Evolutionary conservation across 176 grass and related monocot genomes (phyloP), one percentile per base, ranked within the genome.

Genomic region (Oryza australiensis): DNA sequence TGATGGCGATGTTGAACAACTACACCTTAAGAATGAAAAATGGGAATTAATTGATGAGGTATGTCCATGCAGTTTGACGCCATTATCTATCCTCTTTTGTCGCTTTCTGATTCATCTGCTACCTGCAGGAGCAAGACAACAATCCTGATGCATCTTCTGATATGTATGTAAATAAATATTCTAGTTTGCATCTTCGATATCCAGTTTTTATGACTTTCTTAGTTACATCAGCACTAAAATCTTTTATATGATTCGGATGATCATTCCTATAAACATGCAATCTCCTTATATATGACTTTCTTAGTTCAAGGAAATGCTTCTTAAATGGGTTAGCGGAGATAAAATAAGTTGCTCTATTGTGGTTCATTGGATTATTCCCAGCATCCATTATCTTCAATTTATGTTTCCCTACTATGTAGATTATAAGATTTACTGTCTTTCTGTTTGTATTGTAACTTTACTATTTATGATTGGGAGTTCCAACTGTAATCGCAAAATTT

Each of bases 1-100:
- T 76, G 94, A 94, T 75, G 94, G 92, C 18, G 94, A 97, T 73
- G 20, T 92, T 53, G 94, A 97, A 75, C 33, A 64, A 66, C 67
- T 97, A 73, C 0, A 35, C 0, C 87, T 97, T 14, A 78, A 73
- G 84, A 72, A 92, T 3, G 94, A 97, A 76, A 80, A 14, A 42
- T 97, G 94, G 94, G 85, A 92, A 9, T 68, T 92, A 22, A 68
- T 87, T 77, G 49, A 26, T 73, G 84, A 78, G 83, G 92, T 90
- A 55, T 80, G 83, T 75, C 22, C 29, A 51, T 79, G 29, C 72
- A 69, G 32, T 37, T 63, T 62, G 23, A 24, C 72, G 7, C 5
- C 1, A 22, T 77, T 43, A 64, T 86, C 24, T 62, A 22, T 32
- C 30, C 28, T 59, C 26, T 15, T 59, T 37, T 70, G 24, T 42